Evolutionary conservation across 2,329 filamentous ascomycete species (phyloP).

Genomic region (Alternaria angustiovoidea): DNA sequence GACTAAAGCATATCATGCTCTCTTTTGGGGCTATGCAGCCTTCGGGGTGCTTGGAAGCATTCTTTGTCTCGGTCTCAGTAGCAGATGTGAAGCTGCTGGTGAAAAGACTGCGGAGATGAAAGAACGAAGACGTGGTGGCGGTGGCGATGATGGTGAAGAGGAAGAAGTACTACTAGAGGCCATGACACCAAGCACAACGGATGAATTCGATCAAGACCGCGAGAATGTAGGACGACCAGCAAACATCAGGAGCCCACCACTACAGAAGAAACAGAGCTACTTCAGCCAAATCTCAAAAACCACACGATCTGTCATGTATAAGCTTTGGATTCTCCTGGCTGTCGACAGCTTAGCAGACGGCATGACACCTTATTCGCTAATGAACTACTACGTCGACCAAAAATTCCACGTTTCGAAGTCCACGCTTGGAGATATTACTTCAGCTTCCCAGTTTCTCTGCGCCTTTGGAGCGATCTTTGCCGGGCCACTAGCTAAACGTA

Average conservation of each 20-base stretch:
- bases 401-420: conserved; percentile 56
- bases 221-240: conserved; percentile 22
- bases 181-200: conserved; percentile 43
- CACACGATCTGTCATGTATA: conserved; percentile 68
- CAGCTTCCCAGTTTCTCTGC: conserved; percentile 57
- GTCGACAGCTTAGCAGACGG: conserved; percentile 72
- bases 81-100: conserved; percentile 51
- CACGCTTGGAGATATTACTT: conserved; percentile 67
- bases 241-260: conserved; percentile 22
- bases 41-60: conserved; percentile 53
- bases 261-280: conserved; percentile 43
- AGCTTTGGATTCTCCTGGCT: conserved; percentile 70
- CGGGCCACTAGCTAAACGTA: conserved; percentile 64
- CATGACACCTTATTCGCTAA: conserved; percentile 56
- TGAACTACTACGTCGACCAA: conserved; percentile 49
- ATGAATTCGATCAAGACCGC: conserved; percentile 39
- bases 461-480: conserved; percentile 65
- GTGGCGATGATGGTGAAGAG: conserved; percentile 35
- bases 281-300: conserved; percentile 64
- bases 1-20: conserved; percentile 49
- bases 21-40: conserved; percentile 55
- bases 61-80: conserved; percentile 51
- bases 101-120: conserved; percentile 38
- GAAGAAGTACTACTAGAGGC: conserved; percentile 45
- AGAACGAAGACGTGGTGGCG: conserved; percentile 26